Conservation (phyloP, 192 early-diverging fungal genomes). For the Nowakowskiella sp. region DNA sequence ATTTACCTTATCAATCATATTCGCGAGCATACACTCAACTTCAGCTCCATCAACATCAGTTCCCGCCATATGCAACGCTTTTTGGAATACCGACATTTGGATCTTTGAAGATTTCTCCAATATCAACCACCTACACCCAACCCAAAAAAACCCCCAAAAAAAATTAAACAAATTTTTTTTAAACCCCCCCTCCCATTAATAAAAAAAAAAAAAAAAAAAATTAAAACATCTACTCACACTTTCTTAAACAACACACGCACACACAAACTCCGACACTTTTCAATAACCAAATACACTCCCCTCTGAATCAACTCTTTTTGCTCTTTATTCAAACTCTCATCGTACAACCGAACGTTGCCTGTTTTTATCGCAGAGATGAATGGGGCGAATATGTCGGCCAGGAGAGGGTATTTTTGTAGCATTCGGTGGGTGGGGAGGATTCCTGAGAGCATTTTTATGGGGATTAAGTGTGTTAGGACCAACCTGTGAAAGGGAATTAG, state of each 20-base stretch:
- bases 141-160: not conserved
- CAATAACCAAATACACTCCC: slow-evolving; percentile 77
- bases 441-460: slow-evolving; percentile 66
- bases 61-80: slow-evolving; percentile 57
- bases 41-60: slow-evolving; percentile 54
- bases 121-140: slow-evolving; percentile 36
- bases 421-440: slow-evolving; percentile 54
- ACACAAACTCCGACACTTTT: slow-evolving; percentile 61
- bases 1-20: slow-evolving; percentile 76
- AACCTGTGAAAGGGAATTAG: slow-evolving; percentile 35
- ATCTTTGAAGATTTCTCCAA: slow-evolving; percentile 48
- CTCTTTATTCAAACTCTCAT: slow-evolving; percentile 44
- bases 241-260: slow-evolving; percentile 70
- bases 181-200: not conserved
- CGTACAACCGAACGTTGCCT: slow-evolving; percentile 73
- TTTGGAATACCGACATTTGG: slow-evolving; percentile 49
- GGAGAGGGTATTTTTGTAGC: slow-evolving; percentile 51
- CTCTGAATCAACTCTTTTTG: slow-evolving; percentile 54
- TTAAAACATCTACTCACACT: slow-evolving; percentile 46
- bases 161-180: slow-evolving; percentile 11
- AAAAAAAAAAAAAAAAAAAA: slow-evolving; percentile 2
- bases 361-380: slow-evolving; percentile 56
- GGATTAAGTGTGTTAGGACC: slow-evolving; percentile 75
- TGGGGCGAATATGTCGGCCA: slow-evolving; percentile 52
- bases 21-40: slow-evolving; percentile 80